phyloP scores from a whole-genome alignment of 163 green algal species.

The Chlorella variabilis region DNA sequence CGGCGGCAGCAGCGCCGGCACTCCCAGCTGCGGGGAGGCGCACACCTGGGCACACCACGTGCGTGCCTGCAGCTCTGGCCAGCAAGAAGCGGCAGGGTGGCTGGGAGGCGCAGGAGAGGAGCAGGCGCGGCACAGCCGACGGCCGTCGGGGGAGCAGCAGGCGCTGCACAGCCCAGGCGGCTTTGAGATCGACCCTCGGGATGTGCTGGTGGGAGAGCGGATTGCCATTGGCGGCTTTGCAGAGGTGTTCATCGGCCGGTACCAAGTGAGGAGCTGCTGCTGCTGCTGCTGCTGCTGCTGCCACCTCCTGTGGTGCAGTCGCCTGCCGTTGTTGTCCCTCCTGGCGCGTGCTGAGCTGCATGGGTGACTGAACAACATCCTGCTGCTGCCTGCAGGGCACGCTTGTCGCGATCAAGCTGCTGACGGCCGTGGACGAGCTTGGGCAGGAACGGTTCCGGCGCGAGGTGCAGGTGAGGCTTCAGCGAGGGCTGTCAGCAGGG shows the following conservation, averaged over 20 bases:
- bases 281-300: too few species aligned
- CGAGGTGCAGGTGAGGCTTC: slow-evolving; percentile 52
- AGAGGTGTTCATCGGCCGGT: slow-evolving; percentile 79
- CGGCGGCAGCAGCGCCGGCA: background rate
- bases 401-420: slow-evolving; percentile 61
- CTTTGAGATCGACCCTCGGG: slow-evolving; percentile 3
- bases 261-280: slow-evolving; percentile 70
- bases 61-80: too few species aligned
- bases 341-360: too few species aligned
- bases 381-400: too few species aligned
- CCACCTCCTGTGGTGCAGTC: too few species aligned
- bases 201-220: slow-evolving; percentile 61
- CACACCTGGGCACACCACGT: too few species aligned
- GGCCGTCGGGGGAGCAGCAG: background rate
- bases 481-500: too few species aligned
- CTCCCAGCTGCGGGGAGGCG: too few species aligned
- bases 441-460: slow-evolving; percentile 59
- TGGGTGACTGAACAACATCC: too few species aligned
- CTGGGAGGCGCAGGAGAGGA: too few species aligned
- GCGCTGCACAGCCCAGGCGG: background rate
- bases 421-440: slow-evolving; percentile 59
- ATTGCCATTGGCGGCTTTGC: slow-evolving; percentile 78
- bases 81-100: too few species aligned
- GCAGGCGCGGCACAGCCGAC: background rate
- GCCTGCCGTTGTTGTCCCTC: too few species aligned